Conservation (phyloP, 1,139 yeast genomes). For the Candida pseudoviswanathii region DNA sequence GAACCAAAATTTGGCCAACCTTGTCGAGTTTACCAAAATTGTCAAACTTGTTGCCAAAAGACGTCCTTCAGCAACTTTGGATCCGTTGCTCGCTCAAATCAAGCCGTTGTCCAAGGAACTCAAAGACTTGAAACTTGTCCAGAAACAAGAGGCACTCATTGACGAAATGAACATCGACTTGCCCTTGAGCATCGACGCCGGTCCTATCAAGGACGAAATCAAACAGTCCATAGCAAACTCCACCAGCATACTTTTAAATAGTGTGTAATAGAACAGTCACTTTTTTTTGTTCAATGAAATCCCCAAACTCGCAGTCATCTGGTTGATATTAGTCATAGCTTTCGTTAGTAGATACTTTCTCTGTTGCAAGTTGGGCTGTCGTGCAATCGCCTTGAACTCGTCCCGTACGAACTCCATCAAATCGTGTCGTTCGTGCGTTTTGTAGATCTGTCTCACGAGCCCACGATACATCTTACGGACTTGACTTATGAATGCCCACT, state of each 20-base stretch:
- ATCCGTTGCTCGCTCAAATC: conserved; percentile 12
- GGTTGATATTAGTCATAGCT: conserved; percentile 33
- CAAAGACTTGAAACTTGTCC: conserved; percentile 16
- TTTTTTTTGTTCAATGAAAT: conserved; percentile 8
- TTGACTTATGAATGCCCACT: conserved; percentile 41
- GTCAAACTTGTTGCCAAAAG: conserved; percentile 15
- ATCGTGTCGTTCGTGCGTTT: conserved; percentile 41
- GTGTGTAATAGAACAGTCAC: conserved; percentile 9
- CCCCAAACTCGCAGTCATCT: conserved; percentile 31
- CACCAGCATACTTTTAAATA: conserved; percentile 16
- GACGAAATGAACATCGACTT: conserved; percentile 15
- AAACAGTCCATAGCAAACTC: conserved; percentile 21
- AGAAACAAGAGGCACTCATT: conserved; percentile 19
- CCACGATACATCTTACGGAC: conserved; percentile 36
- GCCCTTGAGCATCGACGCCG: conserved; percentile 15
- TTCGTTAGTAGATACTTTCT: conserved; percentile 40
- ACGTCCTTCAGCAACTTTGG: conserved; percentile 6
- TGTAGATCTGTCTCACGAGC: conserved; percentile 35
- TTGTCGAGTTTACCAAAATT: conserved; percentile 32
- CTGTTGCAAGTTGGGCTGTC: conserved; percentile 35
- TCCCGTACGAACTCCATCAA: conserved; percentile 33
- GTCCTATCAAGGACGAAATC: conserved; percentile 12
- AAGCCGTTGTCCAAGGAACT: conserved; percentile 17
- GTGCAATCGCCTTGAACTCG: conserved; percentile 34
- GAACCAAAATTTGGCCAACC: conserved; percentile 23